Evolutionary conservation across 1,139 yeast genomes (phyloP).

Genomic region (Zygotorulaspora mrakii): DNA sequence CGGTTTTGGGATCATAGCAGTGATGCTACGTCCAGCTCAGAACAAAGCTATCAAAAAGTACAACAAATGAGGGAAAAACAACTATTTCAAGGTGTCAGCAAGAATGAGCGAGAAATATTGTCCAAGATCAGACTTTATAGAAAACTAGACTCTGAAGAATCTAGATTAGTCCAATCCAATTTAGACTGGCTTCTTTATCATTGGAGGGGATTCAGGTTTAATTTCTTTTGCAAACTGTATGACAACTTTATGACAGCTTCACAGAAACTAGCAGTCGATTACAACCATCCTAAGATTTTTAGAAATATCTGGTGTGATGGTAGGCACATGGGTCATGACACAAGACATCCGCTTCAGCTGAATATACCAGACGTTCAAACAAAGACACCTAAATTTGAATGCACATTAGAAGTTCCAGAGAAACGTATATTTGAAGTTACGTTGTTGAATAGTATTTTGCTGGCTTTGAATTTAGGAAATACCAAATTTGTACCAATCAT

Average conservation of each 20-base stretch:
- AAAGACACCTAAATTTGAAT: slow-evolving; percentile 26
- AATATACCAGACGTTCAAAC: slow-evolving; percentile 24
- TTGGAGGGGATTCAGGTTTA: slow-evolving; percentile 28
- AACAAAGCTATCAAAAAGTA: slow-evolving; percentile 26
- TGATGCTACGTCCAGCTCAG: slow-evolving; percentile 21
- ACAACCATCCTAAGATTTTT: slow-evolving; percentile 34
- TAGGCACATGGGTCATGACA: slow-evolving; percentile 26
- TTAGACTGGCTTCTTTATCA: slow-evolving; percentile 32
- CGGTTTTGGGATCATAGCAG: slow-evolving; percentile 37
- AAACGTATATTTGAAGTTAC: slow-evolving; percentile 32
- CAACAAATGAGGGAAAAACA: slow-evolving; percentile 33
- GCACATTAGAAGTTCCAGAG: slow-evolving; percentile 24
- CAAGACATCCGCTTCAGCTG: slow-evolving; percentile 21
- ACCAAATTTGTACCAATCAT: slow-evolving; percentile 30
- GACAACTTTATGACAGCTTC: slow-evolving; percentile 36
- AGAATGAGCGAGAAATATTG: slow-evolving; percentile 27
- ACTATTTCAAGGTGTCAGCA: slow-evolving; percentile 30
- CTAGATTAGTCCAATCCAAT: slow-evolving; percentile 22
- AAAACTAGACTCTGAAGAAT: slow-evolving; percentile 27
- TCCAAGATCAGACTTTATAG: slow-evolving; percentile 26
- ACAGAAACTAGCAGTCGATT: slow-evolving; percentile 35
- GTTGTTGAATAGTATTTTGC: slow-evolving; percentile 26
- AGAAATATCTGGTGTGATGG: slow-evolving; percentile 37
- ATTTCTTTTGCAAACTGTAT: slow-evolving; percentile 32
- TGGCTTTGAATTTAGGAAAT: slow-evolving; percentile 32